These are phyloP conservation scores for Trichosporon faecale DNA, from an alignment of 1,284 basidiomycete species.

Conservation along the genomic window DNA sequence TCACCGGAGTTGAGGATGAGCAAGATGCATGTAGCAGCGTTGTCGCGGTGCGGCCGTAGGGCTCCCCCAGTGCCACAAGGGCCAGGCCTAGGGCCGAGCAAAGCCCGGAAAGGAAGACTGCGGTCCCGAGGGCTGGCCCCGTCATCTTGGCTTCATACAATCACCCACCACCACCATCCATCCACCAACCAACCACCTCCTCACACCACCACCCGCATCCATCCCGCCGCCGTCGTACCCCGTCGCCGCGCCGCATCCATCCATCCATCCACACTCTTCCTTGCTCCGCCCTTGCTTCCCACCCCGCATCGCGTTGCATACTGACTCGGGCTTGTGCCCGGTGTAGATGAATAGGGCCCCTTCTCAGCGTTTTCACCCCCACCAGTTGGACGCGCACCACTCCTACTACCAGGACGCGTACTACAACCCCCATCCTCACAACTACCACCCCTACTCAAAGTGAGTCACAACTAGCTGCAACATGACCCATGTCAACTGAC, in stretches of 20 bases:
- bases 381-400: neutral
- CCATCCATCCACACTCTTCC: neutral
- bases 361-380: constrained; percentile 8
- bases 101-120: constrained; percentile 7
- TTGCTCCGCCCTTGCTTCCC: neutral
- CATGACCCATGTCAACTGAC: neutral
- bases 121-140: neutral
- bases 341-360: constrained; percentile 12
- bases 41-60: neutral
- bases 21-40: constrained; percentile 14
- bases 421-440: constrained; percentile 8
- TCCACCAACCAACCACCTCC: constrained; percentile 1
- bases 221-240: neutral
- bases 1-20: neutral
- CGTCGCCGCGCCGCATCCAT: neutral
- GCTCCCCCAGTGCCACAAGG: neutral
- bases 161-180: constrained; percentile 15
- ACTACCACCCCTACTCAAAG: constrained; percentile 16
- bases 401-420: neutral
- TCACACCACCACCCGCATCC: neutral
- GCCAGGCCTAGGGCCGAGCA: constrained; percentile 4
- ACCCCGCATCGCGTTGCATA: neutral
- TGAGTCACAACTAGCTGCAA: neutral
- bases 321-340: constrained; percentile 13
- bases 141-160: constrained; percentile 9